A percentile compares a stretch with the other conserved stretches of the same genome.
These are phyloP conservation scores for Nicotiana obtusifolia DNA, from an alignment of 257 asterid genomes.

Conservation along the genomic window DNA sequence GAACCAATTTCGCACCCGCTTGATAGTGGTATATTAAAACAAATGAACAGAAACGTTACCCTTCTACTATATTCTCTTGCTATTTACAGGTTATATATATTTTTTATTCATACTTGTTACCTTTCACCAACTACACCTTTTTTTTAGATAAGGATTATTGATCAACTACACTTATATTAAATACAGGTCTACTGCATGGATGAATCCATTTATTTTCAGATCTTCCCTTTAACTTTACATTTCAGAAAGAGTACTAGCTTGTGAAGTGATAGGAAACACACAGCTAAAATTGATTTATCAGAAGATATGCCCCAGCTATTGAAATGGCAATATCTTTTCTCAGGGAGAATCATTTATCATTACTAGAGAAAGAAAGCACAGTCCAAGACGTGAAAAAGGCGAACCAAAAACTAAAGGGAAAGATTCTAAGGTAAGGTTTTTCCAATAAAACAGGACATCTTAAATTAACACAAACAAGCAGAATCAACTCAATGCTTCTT, in stretches of 20 bases:
- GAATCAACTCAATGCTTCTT: background rate
- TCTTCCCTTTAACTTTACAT: background rate
- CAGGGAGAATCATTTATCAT: background rate
- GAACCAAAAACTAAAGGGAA: background rate
- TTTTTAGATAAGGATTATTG: no score
- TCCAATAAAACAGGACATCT: background rate
- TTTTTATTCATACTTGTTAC: background rate
- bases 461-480: background rate
- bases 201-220: no score
- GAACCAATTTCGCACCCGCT: no score
- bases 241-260: background rate
- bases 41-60: background rate
- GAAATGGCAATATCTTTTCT: background rate
- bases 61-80: background rate
- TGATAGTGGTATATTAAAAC: background rate
- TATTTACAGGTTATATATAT: no score
- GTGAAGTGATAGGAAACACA: background rate
- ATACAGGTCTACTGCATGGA: no score
- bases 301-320: background rate
- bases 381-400: background rate
- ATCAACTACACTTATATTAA: no score
- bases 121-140: no score
- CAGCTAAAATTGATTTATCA: background rate
- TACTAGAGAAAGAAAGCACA: background rate
- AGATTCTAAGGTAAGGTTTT: background rate